Conservation (phyloP, 1,284 basidiomycete genomes). For the Cutaneotrichosporon sp. region DNA sequence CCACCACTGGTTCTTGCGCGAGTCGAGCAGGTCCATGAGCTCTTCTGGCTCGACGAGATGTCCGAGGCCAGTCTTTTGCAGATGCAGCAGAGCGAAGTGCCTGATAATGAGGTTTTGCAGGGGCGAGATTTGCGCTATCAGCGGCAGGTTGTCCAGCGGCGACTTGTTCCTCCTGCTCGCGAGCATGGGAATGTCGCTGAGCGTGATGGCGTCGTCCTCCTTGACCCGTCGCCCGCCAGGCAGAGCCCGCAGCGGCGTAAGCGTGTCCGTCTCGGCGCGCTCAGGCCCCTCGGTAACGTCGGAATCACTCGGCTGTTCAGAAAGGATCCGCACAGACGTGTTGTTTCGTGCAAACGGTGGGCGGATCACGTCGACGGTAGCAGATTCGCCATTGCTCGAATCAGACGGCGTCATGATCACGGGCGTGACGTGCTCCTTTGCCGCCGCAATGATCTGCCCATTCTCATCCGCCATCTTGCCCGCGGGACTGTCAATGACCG, state of each 20-base stretch:
- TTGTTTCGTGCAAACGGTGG: conserved; percentile 74
- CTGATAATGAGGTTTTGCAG: conserved; percentile 87
- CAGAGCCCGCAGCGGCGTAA: neutral
- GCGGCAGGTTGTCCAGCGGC: conserved; percentile 59
- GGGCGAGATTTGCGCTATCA: conserved; percentile 76
- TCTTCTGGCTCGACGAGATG: conserved; percentile 87
- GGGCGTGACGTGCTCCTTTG: neutral
- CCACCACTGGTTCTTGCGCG: conserved; percentile 93
- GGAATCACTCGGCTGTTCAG: conserved; percentile 48
- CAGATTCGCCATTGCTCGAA: conserved; percentile 15
- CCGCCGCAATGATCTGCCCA: conserved; percentile 47
- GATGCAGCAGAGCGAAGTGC: conserved; percentile 77
- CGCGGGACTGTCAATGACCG: conserved; percentile 91
- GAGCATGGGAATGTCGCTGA: conserved; percentile 93
- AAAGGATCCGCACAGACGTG: conserved; percentile 82
- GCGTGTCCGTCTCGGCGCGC: neutral
- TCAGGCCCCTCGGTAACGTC: conserved; percentile 62
- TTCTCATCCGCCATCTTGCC: conserved; percentile 73
- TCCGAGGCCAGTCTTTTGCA: conserved; percentile 64
- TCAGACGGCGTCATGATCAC: conserved; percentile 3
- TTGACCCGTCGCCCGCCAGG: neutral
- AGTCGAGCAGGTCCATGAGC: conserved; percentile 85
- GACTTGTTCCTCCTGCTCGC: conserved; percentile 2
- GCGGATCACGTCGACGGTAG: conserved; percentile 54
- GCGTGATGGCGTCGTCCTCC: conserved; percentile 51